Conservation (phyloP, 2,329 filamentous ascomycete genomes). For the Colletotrichum lini region DNA sequence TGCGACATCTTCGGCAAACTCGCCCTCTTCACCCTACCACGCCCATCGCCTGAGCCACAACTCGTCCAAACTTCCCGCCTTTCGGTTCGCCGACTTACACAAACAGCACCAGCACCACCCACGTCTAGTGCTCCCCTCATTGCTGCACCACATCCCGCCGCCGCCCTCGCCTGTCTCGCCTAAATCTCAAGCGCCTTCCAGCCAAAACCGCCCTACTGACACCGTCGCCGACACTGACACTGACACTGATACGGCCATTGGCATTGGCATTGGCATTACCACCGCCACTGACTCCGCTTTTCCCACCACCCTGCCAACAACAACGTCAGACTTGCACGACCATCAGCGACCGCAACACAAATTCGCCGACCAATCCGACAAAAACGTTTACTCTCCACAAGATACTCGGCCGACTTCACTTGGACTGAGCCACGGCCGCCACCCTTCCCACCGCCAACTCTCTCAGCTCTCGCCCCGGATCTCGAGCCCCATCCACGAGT, state of each 20-base stretch:
- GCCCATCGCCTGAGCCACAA: conserved; percentile 68
- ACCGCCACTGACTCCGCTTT: conserved; percentile 19
- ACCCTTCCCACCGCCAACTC: conserved; percentile 37
- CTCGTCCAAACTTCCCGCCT: conserved; percentile 69
- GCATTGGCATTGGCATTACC: conserved; percentile 18
- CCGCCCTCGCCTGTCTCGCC: conserved; percentile 59
- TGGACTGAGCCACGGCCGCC: conserved; percentile 30
- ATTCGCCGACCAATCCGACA: conserved; percentile 12
- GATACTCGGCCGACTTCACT: conserved; percentile 29
- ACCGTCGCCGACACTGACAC: conserved; percentile 12
- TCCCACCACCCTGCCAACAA: conserved; percentile 29
- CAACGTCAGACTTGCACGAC: conserved; percentile 40
- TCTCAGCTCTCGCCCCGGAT: conserved; percentile 44
- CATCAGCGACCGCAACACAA: conserved; percentile 30
- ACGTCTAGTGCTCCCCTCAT: conserved; percentile 46
- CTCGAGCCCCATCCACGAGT: conserved; percentile 38
- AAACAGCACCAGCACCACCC: conserved; percentile 50
- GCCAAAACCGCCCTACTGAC: conserved; percentile 42
- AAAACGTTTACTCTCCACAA: conserved; percentile 27
- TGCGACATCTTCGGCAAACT: conserved; percentile 28
- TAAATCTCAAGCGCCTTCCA: conserved; percentile 46
- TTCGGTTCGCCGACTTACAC: conserved; percentile 66
- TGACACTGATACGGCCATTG: conserved; percentile 15
- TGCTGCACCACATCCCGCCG: conserved; percentile 56
- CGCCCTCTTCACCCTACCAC: conserved; percentile 52